Evolutionary conservation across 441 rosid species (phyloP).

Genomic region (Biscutella laevigata): DNA sequence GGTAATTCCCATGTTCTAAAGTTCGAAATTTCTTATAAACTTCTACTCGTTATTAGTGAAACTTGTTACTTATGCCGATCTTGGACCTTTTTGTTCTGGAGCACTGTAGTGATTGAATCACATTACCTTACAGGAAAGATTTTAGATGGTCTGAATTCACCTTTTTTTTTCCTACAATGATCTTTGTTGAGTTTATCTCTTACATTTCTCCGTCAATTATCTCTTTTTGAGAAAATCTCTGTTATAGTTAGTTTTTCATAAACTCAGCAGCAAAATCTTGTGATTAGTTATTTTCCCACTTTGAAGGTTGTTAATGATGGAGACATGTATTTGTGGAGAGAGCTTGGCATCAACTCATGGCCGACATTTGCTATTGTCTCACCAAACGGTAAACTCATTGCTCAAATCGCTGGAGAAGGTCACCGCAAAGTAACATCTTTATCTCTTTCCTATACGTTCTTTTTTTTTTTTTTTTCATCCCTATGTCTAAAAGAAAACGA

Average conservation of each 20-base stretch:
- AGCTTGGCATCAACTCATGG: constrained; percentile 91
- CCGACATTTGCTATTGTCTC: constrained; percentile 87
- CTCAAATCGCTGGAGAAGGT: constrained; percentile 87
- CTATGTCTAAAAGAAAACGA: too few relatives aligned
- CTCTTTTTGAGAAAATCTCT: too few relatives aligned
- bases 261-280: too few relatives aligned
- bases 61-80: background rate
- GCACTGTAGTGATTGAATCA: background rate
- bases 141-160: background rate
- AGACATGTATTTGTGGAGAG: constrained; percentile 86
- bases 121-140: background rate
- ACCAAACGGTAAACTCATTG: constrained; percentile 79
- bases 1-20: constrained; percentile 35
- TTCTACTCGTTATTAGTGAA: background rate
- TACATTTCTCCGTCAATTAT: background rate
- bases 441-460: background rate
- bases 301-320: constrained; percentile 94
- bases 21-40: background rate
- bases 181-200: background rate
- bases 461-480: background rate
- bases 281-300: constrained; percentile 14
- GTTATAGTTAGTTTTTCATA: too few relatives aligned
- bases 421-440: constrained; percentile 54
- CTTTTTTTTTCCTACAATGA: too few relatives aligned
- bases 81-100: background rate